These are phyloP conservation scores for Trichosporon faecale DNA, from an alignment of 1,284 basidiomycete genomes.

Conservation along the genomic window DNA sequence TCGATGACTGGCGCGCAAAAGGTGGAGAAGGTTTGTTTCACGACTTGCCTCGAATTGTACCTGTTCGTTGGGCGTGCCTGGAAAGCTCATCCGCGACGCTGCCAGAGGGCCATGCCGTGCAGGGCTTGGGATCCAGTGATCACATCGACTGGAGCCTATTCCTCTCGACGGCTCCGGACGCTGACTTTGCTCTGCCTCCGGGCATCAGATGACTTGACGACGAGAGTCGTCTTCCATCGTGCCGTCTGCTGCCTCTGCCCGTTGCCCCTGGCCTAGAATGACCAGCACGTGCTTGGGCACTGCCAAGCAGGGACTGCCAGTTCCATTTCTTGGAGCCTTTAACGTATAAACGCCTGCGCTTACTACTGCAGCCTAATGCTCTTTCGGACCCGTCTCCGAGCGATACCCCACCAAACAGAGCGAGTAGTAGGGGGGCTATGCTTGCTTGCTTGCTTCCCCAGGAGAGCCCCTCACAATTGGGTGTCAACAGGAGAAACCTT, in stretches of 20 bases:
- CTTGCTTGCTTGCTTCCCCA: too few relatives aligned
- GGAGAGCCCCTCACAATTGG: background rate
- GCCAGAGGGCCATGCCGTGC: background rate
- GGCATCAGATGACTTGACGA: background rate
- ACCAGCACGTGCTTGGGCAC: background rate
- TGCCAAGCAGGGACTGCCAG: background rate
- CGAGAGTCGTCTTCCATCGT: too few relatives aligned
- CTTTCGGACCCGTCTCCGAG: background rate
- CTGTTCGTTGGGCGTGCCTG: background rate
- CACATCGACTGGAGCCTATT: background rate
- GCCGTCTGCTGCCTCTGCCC: too few relatives aligned
- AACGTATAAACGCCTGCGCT: background rate
- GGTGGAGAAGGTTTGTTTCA: background rate
- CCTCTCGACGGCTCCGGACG: background rate
- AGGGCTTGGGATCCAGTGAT: background rate
- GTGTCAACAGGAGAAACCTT: background rate
- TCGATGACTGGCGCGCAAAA: background rate
- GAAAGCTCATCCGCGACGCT: background rate
- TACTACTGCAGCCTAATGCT: background rate
- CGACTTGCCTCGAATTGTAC: background rate
- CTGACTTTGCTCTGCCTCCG: background rate
- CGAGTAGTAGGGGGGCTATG: too few relatives aligned
- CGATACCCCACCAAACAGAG: background rate
- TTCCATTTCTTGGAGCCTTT: background rate
- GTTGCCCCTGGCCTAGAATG: too few relatives aligned